phyloP scores from a whole-genome alignment of 2,329 filamentous ascomycete genomes.

The Lecanicillium sp. region DNA sequence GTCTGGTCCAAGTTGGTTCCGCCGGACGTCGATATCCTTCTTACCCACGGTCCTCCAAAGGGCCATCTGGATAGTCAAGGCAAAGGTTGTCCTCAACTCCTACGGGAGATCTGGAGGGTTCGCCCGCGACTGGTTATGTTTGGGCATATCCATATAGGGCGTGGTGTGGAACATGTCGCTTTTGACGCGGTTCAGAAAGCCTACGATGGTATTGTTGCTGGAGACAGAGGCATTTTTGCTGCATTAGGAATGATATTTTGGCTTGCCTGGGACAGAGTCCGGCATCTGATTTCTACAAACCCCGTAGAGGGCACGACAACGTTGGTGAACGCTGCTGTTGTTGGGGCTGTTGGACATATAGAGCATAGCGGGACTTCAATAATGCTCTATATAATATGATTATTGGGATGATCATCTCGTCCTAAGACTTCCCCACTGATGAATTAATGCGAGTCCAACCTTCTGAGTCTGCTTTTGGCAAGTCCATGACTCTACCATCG shows the following conservation, averaged over 20 bases:
- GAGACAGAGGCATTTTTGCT: not conserved
- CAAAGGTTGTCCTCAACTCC: conserved; percentile 22
- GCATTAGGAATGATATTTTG: conserved; percentile 2
- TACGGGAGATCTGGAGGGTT: conserved; percentile 21
- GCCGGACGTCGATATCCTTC: conserved; percentile 23
- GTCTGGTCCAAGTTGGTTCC: conserved; percentile 17
- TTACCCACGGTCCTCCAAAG: conserved; percentile 30
- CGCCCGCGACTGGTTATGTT: conserved; percentile 27
- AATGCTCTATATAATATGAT: not conserved
- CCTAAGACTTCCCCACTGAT: no score
- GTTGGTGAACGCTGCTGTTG: conserved; percentile 4
- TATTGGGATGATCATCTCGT: no score
- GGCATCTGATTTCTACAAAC: not conserved
- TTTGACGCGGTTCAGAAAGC: conserved; percentile 19
- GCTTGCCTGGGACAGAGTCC: not conserved
- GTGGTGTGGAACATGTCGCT: conserved; percentile 18
- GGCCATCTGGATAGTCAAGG: conserved; percentile 25
- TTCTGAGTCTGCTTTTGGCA: no score
- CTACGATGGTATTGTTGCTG: conserved; percentile 13
- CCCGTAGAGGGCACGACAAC: not conserved
- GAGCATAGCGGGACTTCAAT: not conserved
- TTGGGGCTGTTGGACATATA: conserved; percentile 1
- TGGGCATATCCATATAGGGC: conserved; percentile 28
- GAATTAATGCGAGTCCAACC: no score
- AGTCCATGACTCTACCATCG: no score